These are phyloP conservation scores for Samsoniella hepiali DNA, from an alignment of 2,329 filamentous ascomycete species.

Conservation along the genomic window DNA sequence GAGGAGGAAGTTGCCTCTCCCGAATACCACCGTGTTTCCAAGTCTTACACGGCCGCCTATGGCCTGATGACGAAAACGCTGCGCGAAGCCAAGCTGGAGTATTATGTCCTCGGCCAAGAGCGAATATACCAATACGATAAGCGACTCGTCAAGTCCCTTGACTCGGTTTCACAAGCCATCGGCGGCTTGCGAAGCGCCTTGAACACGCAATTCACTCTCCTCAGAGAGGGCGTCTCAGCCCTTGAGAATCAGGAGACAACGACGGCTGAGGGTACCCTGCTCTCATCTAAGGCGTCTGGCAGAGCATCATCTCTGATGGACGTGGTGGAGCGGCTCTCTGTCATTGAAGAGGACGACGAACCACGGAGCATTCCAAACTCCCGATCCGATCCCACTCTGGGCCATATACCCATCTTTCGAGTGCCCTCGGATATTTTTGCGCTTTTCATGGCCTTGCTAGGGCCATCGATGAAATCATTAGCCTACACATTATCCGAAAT, in stretches of 20 bases:
- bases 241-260: slow-evolving; percentile 22
- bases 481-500: slow-evolving; percentile 87
- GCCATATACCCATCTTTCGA: slow-evolving; percentile 41
- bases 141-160: slow-evolving; percentile 77
- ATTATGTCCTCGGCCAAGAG: slow-evolving; percentile 78
- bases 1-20: slow-evolving; percentile 71
- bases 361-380: slow-evolving; percentile 35
- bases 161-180: slow-evolving; percentile 81
- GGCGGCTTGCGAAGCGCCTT: slow-evolving; percentile 88
- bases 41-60: slow-evolving; percentile 65
- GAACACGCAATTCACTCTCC: slow-evolving; percentile 79
- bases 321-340: slow-evolving; percentile 49
- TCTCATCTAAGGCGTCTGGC: slow-evolving; percentile 29
- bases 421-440: slow-evolving; percentile 84
- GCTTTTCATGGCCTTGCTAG: slow-evolving; percentile 81
- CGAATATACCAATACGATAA: slow-evolving; percentile 75
- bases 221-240: slow-evolving; percentile 56
- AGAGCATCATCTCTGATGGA: slow-evolving; percentile 35
- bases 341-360: slow-evolving; percentile 59
- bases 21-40: slow-evolving; percentile 60
- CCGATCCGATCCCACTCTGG: slow-evolving; percentile 29
- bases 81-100: slow-evolving; percentile 83
- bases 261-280: slow-evolving; percentile 22
- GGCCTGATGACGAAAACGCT: slow-evolving; percentile 71
- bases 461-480: slow-evolving; percentile 95